Conservation (phyloP, 2,329 filamentous ascomycete genomes). For the Bipolaris oryzae region DNA sequence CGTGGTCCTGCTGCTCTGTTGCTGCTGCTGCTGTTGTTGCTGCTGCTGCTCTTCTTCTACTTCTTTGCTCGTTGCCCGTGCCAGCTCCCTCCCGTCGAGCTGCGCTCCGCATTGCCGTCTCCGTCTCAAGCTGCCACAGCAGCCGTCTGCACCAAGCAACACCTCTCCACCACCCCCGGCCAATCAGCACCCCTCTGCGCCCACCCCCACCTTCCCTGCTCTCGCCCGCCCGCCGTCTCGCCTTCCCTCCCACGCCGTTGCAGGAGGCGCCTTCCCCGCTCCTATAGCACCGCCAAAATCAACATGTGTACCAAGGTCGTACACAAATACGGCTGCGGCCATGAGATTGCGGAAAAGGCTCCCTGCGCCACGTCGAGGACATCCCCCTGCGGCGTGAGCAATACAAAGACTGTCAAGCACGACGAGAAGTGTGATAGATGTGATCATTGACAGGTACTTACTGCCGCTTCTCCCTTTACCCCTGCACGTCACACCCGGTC, state of each 20-base stretch:
- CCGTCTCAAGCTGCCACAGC: slow-evolving; percentile 7
- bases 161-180: slow-evolving; percentile 26
- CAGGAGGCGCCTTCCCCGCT: slow-evolving; percentile 27
- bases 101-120: slow-evolving; percentile 18
- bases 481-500: slow-evolving; percentile 30
- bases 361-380: slow-evolving; percentile 55
- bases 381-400: slow-evolving; percentile 49
- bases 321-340: slow-evolving; percentile 56
- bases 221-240: slow-evolving; percentile 26
- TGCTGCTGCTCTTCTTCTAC: slow-evolving; percentile 10
- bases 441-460: slow-evolving; percentile 52
- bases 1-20: not conserved
- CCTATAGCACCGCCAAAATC: slow-evolving; percentile 26
- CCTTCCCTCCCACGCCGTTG: slow-evolving; percentile 30
- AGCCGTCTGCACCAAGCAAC: slow-evolving; percentile 21
- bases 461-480: slow-evolving; percentile 13
- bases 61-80: slow-evolving; percentile 15
- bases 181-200: slow-evolving; percentile 34
- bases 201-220: slow-evolving; percentile 22
- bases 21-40: slow-evolving; percentile 19
- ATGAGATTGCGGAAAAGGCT: slow-evolving; percentile 51
- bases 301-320: slow-evolving; percentile 56
- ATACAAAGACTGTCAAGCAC: slow-evolving; percentile 54
- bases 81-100: slow-evolving; percentile 14
- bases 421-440: slow-evolving; percentile 56